Evolutionary conservation across 305 asterid genomes (phyloP), one percentile per base, ranked within the genome.

Genomic region (Rubia peregrina): DNA sequence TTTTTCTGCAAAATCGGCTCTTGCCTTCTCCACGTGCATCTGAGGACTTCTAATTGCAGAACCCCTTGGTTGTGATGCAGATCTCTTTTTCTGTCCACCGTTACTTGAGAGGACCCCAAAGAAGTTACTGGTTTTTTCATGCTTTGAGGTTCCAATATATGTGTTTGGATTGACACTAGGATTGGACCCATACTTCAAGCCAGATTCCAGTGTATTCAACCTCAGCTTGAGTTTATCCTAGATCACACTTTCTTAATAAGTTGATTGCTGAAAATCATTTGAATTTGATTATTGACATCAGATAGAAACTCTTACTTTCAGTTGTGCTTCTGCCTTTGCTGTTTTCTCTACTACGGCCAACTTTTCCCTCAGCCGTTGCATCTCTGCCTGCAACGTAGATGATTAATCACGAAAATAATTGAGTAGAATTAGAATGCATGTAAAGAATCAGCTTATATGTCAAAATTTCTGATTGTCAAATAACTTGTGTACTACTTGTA

Each of bases 181-280:
- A 79, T 49, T 76, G 74, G 86, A 61, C 2, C 65, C 73, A 44
- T 82, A 71, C 80, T 78, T 89, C 68, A 93, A 49, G 30, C 91
- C 91, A 74, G 87, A 90, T 83, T 91, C 99, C 62, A 91, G 84
- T 64, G 87, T 91, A 82, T 88, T 94, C 70, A 94, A 84, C 83
- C 99, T 88, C 76, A 91, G 67, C 83, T 83, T 92, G 76, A 94
- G 80, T 81, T 91, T 94, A 66, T 94, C 97, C 98, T 93, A 83
- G 6, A 60, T 66, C 73, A 75, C 59, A 71, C 49, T 0, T 2
- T 0, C n/a, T 3, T 46, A 24, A 7, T 26, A 51, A 53, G 49
- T 41, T 59, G 42, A 9, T 1, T 14, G 16, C 33, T 61, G 10
- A 65, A 19, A 38, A 40, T 38, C 10, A 8, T 53, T 2, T 33